Evolutionary conservation across 441 rosid genomes (phyloP).

Genomic region (Breynia disticha): DNA sequence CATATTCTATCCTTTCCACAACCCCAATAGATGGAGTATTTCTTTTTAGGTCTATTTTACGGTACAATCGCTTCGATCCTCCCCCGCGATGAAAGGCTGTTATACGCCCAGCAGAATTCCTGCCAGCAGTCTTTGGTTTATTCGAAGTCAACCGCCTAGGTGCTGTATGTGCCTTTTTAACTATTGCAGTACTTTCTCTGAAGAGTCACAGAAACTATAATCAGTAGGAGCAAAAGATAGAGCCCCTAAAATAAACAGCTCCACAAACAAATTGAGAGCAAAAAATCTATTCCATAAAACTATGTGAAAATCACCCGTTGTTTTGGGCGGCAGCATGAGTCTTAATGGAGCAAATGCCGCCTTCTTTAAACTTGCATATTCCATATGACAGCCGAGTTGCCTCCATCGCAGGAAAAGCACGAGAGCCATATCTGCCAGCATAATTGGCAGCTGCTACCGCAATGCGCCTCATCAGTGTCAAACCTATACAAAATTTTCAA

Average conservation of each 20-base stretch:
- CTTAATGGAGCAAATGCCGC: background rate
- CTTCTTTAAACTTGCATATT: background rate
- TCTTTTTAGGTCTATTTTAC: slow-evolving; percentile 22
- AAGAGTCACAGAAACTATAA: background rate
- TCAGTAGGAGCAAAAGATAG: background rate
- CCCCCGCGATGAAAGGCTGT: slow-evolving; percentile 24
- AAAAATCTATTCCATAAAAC: background rate
- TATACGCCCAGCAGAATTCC: slow-evolving; percentile 27
- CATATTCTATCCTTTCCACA: slow-evolving; percentile 32
- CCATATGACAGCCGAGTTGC: background rate
- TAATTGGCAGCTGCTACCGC: background rate
- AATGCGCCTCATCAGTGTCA: background rate
- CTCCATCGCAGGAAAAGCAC: background rate
- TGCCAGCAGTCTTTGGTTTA: slow-evolving; percentile 17
- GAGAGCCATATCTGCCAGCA: background rate
- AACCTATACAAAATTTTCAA: background rate
- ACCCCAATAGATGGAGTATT: slow-evolving; percentile 22
- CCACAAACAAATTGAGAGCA: too few relatives aligned
- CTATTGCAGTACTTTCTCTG: slow-evolving; percentile 9
- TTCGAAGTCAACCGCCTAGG: slow-evolving; percentile 13
- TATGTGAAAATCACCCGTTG: background rate
- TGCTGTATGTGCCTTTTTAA: slow-evolving; percentile 13
- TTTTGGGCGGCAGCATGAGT: background rate
- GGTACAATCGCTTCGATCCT: slow-evolving; percentile 25
- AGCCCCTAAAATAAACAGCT: background rate